Base-by-base conservation (phyloP, 139 green algal genomes). In the Zygnema circumcarinatum region DNA sequence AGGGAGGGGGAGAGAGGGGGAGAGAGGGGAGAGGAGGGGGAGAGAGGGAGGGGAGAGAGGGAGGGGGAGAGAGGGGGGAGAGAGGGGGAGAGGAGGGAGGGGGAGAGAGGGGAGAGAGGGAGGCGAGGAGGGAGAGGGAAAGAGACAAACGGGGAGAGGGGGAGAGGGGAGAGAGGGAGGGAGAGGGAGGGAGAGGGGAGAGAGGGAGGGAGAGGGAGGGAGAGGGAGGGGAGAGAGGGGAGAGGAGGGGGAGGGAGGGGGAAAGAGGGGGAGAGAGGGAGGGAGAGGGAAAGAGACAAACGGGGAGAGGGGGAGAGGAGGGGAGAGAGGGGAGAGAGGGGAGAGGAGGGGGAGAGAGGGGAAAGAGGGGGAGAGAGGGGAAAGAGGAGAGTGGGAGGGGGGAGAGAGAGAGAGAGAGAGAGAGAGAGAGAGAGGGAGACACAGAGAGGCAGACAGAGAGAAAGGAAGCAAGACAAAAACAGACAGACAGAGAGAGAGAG, bases 281-380 rank as follows among this genome's bases (percentile, higher is more conserved):
- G 76, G 2, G 22, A 84, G 38, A 84, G 22, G 25, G 76, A 40
- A 16, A 82, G 74, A 82, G 32, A 42, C 22, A 38, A 1, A 38
- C 32, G 2, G 74, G 16, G 47, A 62, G 47, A 62, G 47, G 47
- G 16, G 16, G 16, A 62, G 47, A 62, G 7, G 16, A 25, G 16
- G 47, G 16, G 47, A 62, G 47, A 62, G 16, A 62, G 47, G 16
- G 7, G 16, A 25, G 16, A 16, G 16, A 16, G 16, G 47, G 47
- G 16, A 62, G 16, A 62, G 47, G 16, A 25, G 16, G 47, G 7
- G 16, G 16, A 62, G 47, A 16, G 16, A 16, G 16, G 47, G 16
- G 7, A 62, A 7, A 62, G 47, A 62, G 16, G 16, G 16, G 47
- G 47, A 62, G 47, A 62, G 47, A 62, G 47, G 32, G 2, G 32